Evolutionary conservation across 2,329 filamentous ascomycete genomes (phyloP), one percentile per base, ranked within the genome.

Genomic region (Herpotrichia juniperi): DNA sequence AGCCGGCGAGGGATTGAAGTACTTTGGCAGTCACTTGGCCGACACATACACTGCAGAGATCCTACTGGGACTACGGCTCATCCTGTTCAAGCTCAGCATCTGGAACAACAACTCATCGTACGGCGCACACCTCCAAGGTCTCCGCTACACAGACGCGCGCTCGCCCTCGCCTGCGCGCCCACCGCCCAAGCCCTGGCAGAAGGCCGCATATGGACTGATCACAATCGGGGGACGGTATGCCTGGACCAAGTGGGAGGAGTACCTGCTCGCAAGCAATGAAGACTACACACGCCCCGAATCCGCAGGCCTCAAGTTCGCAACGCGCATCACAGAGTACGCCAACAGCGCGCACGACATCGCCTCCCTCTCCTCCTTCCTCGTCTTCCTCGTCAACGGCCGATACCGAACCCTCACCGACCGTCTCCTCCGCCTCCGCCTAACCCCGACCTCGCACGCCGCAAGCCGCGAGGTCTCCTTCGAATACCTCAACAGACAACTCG

Each of bases 81-180:
- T 92, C 2, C 79, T 99, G 7, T 99, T 97, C 81, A 99, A 99
- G 76, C 83, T 99, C 56, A 91, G 90, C 14, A 87, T 99, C 52
- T 99, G 94, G 94, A 93, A 97, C 73, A 91, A 97, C 73, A 88
- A 96, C 72, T 91, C 94, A 32, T 96, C 90, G 4, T 97, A 99
- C 74, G 94, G 94, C 54, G 94, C 94, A 10, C 87, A 91, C 30
- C 79, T 99, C 44, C 94, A 99, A 74, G 96, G 96, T 57, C 82
- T 99, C 24, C 87, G 87, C 68, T 97, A 93, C 68, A 89, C 90
- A 10, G 93, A 97, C 71, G 93, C 92, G 43, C 83, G 93, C 56
- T 82, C 80, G 47, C 75, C 75, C 42, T 59, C 61, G 34, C 62
- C 64, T 10, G 61, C 9, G 77, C 85, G 89, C 46, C 82, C 85